A percentile compares a stretch with the other conserved stretches of the same genome.
phyloP scores from a whole-genome alignment of 139 green algal species.

The Microglena sp. region DNA sequence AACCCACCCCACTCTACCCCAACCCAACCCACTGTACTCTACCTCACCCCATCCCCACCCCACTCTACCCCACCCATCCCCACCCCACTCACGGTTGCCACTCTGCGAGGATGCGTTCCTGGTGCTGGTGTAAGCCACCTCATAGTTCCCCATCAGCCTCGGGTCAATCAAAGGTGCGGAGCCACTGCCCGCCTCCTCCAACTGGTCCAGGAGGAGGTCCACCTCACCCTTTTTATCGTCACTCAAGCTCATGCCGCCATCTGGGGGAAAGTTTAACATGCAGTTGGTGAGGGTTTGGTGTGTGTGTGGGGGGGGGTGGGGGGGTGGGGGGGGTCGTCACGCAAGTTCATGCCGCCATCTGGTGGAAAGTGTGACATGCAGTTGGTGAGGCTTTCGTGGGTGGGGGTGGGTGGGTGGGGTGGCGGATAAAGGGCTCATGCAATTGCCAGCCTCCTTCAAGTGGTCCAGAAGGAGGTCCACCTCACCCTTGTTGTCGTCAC shows the following conservation, averaged over 20 bases:
- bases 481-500: not conserved
- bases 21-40: no score
- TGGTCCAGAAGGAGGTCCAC: slow-evolving; percentile 35
- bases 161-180: slow-evolving; percentile 52
- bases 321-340: no score
- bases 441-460: slow-evolving; percentile 34
- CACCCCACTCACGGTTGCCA: slow-evolving; percentile 26
- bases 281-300: no score
- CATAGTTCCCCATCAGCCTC: slow-evolving; percentile 66
- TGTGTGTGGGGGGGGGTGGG: no score
- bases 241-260: slow-evolving; percentile 35
- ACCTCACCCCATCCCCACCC: no score
- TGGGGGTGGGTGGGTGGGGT: no score
- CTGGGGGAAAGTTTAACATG: no score
- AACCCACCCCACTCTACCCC: no score
- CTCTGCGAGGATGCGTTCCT: slow-evolving; percentile 19
- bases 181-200: slow-evolving; percentile 37
- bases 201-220: slow-evolving; percentile 29
- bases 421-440: slow-evolving; percentile 50
- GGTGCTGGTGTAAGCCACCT: slow-evolving; percentile 28
- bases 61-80: no score
- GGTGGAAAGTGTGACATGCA: no score
- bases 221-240: slow-evolving; percentile 11
- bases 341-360: no score
- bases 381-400: no score